Base-by-base conservation (phyloP, 2,329 filamentous ascomycete species). In the Penicillium sp. region DNA sequence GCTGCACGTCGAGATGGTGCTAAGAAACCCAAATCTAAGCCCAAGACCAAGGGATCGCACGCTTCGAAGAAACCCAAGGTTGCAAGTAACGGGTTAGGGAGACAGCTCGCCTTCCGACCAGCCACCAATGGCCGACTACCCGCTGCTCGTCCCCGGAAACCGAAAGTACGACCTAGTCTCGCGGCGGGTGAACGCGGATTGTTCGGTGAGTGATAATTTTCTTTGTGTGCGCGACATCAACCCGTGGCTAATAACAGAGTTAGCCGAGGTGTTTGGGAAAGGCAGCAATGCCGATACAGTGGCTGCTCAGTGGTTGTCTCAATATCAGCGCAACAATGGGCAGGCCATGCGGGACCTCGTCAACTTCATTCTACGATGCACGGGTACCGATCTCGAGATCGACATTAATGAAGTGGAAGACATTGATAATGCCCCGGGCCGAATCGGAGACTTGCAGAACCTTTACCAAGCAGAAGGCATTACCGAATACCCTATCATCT, bases 401-500 rank as follows among this genome's bases (percentile, higher is more conserved):
- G 89, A 88, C 10, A 84, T 85, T 40, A 87, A 94, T 71, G 92
- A 97, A 72, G 90, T 97, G 62, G 86, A 88, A 64, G 93, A 99
- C 71, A 86, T 91, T 8, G 94, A 99, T 72, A 92, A 94, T 69
- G 90, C 89, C 48, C 86, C 90, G 19, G 87, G 86, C 69, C 87
- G 87, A 69, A 79, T 99, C 46, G 81, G 84, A 23, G 93, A 97
- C 67, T 81, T 99, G n/a, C 91, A 97, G 74, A 88, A 90, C 61
- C 86, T 93, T 61, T 96, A 93, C 71, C 89, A 94, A 74, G 86
- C 88, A 80, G 84, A 89, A 82, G 86, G 89, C 71, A 88, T 93
- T 50, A 89, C 89, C 33, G 94, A 97, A 49, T 99, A 99, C 69
- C 94, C 94, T 40, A 84, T 99, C 45, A 89, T 96, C 58, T 89